These are phyloP conservation scores for Flaveria linearis DNA, from an alignment of 129 eudicot genomes.

Conservation along the genomic window DNA sequence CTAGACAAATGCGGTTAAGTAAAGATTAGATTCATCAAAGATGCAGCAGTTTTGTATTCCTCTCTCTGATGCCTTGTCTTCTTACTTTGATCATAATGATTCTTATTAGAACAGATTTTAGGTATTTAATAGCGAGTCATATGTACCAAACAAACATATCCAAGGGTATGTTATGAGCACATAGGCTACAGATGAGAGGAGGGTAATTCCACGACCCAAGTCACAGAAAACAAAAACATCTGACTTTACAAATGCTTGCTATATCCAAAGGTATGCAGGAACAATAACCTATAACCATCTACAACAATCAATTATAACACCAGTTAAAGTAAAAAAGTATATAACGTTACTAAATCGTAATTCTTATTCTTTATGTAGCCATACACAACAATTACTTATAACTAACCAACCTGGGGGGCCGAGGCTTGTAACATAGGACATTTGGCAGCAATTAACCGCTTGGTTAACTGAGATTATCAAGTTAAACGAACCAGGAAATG, in stretches of 20 bases:
- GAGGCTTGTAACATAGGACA: not conserved
- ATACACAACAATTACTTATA: conserved; percentile 13
- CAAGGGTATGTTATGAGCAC: no score
- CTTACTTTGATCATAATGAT: not conserved
- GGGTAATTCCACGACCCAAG: no score
- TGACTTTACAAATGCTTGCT: not conserved
- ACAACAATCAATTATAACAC: not conserved
- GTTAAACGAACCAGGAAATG: conserved; percentile 40
- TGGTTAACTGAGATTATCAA: not conserved
- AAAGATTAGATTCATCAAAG: not conserved
- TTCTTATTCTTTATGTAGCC: conserved; percentile 13
- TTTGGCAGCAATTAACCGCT: conserved; percentile 15
- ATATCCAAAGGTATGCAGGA: not conserved
- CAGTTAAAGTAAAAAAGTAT: not conserved
- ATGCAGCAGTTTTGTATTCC: not conserved
- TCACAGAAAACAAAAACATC: no score
- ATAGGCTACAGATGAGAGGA: no score
- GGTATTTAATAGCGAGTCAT: not conserved
- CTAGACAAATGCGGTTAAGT: conserved; percentile 47
- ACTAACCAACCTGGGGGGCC: not conserved
- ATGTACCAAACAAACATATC: no score
- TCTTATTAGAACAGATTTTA: not conserved
- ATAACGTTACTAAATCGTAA: conserved; percentile 11
- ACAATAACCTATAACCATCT: not conserved
- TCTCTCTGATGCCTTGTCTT: not conserved